Evolutionary conservation across 2,329 filamentous ascomycete genomes (phyloP).

Genomic region (Apiospora rasikravindrae): DNA sequence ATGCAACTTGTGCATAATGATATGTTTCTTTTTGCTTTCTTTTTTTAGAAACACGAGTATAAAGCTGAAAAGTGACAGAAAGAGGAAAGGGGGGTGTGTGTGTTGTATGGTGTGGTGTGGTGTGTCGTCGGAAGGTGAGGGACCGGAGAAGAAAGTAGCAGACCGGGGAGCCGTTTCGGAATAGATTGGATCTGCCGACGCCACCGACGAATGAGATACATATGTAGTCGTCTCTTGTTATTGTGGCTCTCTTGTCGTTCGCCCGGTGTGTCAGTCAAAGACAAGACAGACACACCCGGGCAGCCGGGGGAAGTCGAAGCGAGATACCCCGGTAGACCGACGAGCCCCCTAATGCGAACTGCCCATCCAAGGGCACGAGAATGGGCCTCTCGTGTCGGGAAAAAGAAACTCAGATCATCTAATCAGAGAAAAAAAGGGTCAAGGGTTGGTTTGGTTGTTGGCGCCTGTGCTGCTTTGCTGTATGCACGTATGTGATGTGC

Average conservation of each 20-base stretch:
- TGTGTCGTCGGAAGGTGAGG: slow-evolving; percentile 1
- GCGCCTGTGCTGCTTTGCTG: not conserved
- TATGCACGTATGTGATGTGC: not conserved
- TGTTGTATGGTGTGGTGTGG: not conserved
- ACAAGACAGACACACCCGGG: not conserved
- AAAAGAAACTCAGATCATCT: not conserved
- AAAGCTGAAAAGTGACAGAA: slow-evolving; percentile 9
- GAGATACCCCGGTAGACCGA: not conserved
- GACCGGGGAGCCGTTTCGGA: not conserved
- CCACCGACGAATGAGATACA: not conserved
- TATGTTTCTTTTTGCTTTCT: not conserved
- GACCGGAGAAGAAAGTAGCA: not conserved
- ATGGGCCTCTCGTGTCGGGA: not conserved
- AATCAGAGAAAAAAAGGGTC: not conserved
- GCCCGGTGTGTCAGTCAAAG: not conserved
- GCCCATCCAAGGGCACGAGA: not conserved
- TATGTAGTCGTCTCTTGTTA: not conserved
- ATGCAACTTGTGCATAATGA: not conserved
- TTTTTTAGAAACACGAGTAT: slow-evolving; percentile 11
- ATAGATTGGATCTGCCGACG: not conserved
- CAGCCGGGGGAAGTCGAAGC: not conserved
- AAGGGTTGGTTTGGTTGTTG: not conserved
- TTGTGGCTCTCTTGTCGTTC: not conserved
- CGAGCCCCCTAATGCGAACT: not conserved
- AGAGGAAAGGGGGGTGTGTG: not conserved